Evolutionary conservation across 352 stramenopile genomes (phyloP).

Genomic region (Pythium dissotocum): DNA sequence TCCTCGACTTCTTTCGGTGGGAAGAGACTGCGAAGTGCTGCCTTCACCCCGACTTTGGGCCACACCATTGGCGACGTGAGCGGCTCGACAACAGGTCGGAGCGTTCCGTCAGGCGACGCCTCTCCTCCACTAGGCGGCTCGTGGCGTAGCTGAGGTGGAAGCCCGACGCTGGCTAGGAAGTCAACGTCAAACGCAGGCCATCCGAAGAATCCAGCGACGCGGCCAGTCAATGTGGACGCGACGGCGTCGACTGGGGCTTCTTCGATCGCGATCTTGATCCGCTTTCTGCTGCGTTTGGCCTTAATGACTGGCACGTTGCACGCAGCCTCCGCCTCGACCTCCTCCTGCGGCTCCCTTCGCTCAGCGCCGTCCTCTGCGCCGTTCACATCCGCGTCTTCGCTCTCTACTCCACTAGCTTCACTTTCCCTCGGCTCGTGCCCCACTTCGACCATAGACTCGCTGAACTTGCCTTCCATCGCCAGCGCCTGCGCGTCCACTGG

Average conservation of each 20-base stretch:
- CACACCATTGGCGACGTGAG: slow-evolving; percentile 20
- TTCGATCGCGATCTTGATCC: slow-evolving; percentile 30
- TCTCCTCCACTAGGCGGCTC: background rate
- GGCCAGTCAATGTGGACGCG: background rate
- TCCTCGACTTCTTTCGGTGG: background rate
- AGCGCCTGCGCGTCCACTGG: slow-evolving; percentile 4
- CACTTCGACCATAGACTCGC: slow-evolving; percentile 11
- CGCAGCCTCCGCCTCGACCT: slow-evolving; percentile 17
- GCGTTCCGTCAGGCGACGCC: slow-evolving; percentile 5
- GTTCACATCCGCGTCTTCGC: background rate
- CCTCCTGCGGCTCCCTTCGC: slow-evolving; percentile 31
- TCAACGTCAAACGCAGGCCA: background rate
- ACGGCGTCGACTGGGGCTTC: background rate
- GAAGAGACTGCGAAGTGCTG: slow-evolving; percentile 15
- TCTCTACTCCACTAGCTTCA: background rate
- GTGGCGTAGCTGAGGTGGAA: slow-evolving; percentile 6
- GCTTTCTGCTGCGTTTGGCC: slow-evolving; percentile 18
- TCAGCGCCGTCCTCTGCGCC: background rate
- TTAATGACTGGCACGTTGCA: background rate
- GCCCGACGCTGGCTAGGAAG: slow-evolving; percentile 1
- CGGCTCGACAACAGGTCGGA: background rate
- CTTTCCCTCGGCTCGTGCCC: background rate
- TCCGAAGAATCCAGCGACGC: slow-evolving; percentile 18
- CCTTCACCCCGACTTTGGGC: slow-evolving; percentile 9
- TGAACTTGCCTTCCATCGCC: slow-evolving; percentile 12